Conservation (phyloP, 495 filamentous ascomycete genomes). For the Aspergillus asperescens region DNA sequence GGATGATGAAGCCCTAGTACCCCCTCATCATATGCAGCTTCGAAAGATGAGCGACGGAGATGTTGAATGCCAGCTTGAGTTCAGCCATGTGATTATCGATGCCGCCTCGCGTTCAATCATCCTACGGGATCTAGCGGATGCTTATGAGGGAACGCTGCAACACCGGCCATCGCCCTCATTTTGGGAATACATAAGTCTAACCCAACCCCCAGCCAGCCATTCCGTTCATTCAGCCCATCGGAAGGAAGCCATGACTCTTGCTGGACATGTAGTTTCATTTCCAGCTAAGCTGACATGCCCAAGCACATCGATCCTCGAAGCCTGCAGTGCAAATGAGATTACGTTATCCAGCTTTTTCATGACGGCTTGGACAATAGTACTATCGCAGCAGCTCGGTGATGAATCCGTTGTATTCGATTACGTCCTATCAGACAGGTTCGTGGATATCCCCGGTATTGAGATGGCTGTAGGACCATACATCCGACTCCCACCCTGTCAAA, state of each 20-base stretch:
- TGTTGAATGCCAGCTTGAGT: not conserved
- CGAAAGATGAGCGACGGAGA: not conserved
- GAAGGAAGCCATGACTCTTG: not conserved
- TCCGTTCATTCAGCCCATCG: not conserved
- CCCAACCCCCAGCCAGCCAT: not conserved
- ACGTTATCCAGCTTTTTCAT: constrained; percentile 9
- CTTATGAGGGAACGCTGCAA: not conserved
- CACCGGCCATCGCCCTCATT: not conserved
- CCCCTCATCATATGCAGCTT: constrained; percentile 7
- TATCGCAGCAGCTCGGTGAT: not conserved
- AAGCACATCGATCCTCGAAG: not conserved
- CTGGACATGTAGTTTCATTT: constrained; percentile 1
- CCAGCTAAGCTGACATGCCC: not conserved
- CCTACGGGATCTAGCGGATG: not conserved
- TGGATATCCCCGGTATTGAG: not conserved
- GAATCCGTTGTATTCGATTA: constrained; percentile 1
- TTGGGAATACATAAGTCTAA: constrained; percentile 1
- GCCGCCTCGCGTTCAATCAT: constrained; percentile 7
- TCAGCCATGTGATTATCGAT: constrained; percentile 6
- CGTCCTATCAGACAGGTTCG: constrained; percentile 3
- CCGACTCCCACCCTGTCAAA: not conserved
- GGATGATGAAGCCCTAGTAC: not conserved
- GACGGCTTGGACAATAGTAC: not conserved
- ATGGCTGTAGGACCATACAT: constrained; percentile 1
- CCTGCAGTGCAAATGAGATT: constrained; percentile 4